Evolutionary conservation across 441 rosid species (phyloP).

Genomic region (Eutrema salsugineum): DNA sequence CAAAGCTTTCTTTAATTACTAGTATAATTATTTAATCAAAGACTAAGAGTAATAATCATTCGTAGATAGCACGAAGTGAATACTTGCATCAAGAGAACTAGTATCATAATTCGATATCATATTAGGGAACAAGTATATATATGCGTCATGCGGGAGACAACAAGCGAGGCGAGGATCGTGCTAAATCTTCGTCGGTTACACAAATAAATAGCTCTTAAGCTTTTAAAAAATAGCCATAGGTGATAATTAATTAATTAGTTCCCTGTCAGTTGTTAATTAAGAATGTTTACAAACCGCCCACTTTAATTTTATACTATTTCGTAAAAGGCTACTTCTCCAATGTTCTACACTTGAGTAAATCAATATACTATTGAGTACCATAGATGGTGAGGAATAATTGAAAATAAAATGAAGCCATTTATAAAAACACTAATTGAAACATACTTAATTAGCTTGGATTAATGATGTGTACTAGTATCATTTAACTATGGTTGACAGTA

Average conservation of each 20-base stretch:
- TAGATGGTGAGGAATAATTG: neutral
- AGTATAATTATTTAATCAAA: neutral
- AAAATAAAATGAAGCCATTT: neutral
- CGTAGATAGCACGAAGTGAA: conserved; percentile 10
- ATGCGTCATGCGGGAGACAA: conserved; percentile 21
- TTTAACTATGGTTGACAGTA: neutral
- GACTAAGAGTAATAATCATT: neutral
- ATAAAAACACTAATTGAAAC: neutral
- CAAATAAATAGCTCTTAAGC: neutral
- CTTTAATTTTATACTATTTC: conserved; percentile 13
- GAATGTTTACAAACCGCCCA: conserved; percentile 28
- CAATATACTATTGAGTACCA: neutral
- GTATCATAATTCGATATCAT: neutral
- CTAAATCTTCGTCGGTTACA: conserved; percentile 16
- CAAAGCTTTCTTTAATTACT: neutral
- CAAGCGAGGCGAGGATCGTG: conserved; percentile 27
- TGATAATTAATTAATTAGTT: conserved; percentile 16
- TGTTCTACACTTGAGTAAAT: conserved; percentile 24
- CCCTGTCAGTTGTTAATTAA: conserved; percentile 30
- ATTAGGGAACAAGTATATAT: neutral
- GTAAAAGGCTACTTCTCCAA: conserved; percentile 24
- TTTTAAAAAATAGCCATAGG: neutral
- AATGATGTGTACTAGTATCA: neutral
- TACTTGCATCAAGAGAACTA: neutral
- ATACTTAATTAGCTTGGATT: neutral